These are phyloP conservation scores for Lojkania enalia DNA, from an alignment of 2,329 filamentous ascomycete genomes.

Conservation along the genomic window DNA sequence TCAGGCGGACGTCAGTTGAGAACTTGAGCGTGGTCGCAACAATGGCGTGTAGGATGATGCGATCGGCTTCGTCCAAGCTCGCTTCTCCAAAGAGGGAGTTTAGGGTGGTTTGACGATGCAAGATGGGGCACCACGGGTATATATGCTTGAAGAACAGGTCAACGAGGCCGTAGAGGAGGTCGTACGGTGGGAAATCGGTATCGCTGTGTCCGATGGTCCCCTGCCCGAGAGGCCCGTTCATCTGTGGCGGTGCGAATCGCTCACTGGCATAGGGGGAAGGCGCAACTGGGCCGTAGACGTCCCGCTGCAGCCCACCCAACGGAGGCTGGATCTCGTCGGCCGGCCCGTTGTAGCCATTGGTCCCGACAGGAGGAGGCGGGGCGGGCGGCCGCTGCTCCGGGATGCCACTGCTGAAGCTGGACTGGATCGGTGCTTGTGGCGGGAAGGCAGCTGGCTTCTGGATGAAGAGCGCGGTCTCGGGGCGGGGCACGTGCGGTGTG, in stretches of 20 bases:
- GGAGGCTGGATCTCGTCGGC: slow-evolving; percentile 27
- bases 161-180: slow-evolving; percentile 62
- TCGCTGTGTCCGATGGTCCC: slow-evolving; percentile 35
- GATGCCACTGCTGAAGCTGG: slow-evolving; percentile 42
- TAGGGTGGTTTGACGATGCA: slow-evolving; percentile 81
- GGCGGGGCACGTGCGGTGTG: slow-evolving; percentile 47
- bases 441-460: slow-evolving; percentile 47
- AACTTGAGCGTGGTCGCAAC: slow-evolving; percentile 86
- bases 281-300: slow-evolving; percentile 25
- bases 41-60: slow-evolving; percentile 82
- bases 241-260: slow-evolving; percentile 31
- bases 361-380: slow-evolving; percentile 17
- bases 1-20: slow-evolving; percentile 75
- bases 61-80: slow-evolving; percentile 77
- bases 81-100: slow-evolving; percentile 75
- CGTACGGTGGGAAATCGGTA: slow-evolving; percentile 61
- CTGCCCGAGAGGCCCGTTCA: slow-evolving; percentile 18
- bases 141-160: slow-evolving; percentile 67
- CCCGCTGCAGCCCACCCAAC: slow-evolving; percentile 30
- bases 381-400: slow-evolving; percentile 36
- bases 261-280: slow-evolving; percentile 29
- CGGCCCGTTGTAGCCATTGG: slow-evolving; percentile 33
- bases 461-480: slow-evolving; percentile 52
- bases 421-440: slow-evolving; percentile 33
- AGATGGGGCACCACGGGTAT: slow-evolving; percentile 77